phyloP scores from a whole-genome alignment of 192 early-diverging fungal species.

The Dimargaris xerosporica region DNA sequence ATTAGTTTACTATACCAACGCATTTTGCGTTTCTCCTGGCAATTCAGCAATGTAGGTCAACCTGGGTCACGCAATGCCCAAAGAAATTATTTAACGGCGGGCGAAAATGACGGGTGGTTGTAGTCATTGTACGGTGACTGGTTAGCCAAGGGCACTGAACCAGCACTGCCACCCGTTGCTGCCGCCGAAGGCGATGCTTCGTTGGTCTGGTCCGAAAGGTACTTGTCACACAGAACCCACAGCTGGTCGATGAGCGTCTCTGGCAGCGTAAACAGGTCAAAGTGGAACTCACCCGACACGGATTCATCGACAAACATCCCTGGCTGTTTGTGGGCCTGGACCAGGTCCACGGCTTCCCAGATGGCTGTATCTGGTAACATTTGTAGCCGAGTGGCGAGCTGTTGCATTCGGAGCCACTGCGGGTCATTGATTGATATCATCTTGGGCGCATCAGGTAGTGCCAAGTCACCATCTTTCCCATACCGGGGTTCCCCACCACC shows the following conservation, averaged over 20 bases:
- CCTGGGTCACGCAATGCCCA: too few relatives aligned
- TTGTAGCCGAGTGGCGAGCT: not conserved
- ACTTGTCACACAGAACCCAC: not conserved
- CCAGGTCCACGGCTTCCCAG: conserved; percentile 1
- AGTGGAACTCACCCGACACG: not conserved
- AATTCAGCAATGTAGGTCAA: too few relatives aligned
- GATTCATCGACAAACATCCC: not conserved
- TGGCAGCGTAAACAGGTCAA: conserved; percentile 5
- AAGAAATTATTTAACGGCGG: too few relatives aligned
- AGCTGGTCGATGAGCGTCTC: not conserved
- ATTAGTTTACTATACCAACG: too few relatives aligned
- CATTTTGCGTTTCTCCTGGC: too few relatives aligned
- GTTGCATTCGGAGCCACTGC: conserved; percentile 1
- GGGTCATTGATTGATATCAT: not conserved
- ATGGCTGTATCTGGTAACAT: not conserved
- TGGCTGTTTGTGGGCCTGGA: not conserved
- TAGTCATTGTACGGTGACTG: too few relatives aligned
- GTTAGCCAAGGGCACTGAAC: too few relatives aligned
- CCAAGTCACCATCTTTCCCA: too few relatives aligned
- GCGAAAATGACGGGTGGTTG: too few relatives aligned
- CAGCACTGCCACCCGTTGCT: too few relatives aligned
- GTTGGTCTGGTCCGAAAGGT: too few relatives aligned
- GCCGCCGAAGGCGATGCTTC: too few relatives aligned
- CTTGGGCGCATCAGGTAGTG: not conserved
- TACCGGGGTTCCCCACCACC: not conserved